Base-by-base conservation (phyloP, 1,284 basidiomycete genomes). In the Tremellales sp. region DNA sequence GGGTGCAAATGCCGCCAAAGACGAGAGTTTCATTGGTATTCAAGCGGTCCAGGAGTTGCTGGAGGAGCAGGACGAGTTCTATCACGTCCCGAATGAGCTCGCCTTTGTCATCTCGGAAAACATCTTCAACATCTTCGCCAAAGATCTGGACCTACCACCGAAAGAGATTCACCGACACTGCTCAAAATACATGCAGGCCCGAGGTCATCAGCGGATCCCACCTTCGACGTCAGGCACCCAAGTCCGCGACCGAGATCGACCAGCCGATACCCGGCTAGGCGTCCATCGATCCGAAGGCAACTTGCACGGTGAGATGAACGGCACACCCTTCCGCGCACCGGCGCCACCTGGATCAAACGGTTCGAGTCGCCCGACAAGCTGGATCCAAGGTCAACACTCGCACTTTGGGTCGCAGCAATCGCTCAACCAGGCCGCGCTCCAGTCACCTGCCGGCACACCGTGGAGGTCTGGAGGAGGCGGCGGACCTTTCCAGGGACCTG, bases 41-140 rank as follows among this genome's bases (percentile, higher is more conserved):
- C 82, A 81, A 26, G 90, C 91, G 39, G 82, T 94, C 51, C 87
- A 88, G 45, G 79, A 83, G 40, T 76, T 97, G 45, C 78, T 99
- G 50, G 91, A 97, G 76, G 82, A 87, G 61, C 94, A 98, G 75
- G 94, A 98, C 76, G 87, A 92, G 67, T 90, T 89, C 70, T 94
- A 86, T 76, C 82, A 82, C 27, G 88, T 96, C 5, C 92, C 92
- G 5, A 80, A 83, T 58, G 91, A 97, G 64, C 85, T 94, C 67
- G 62, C 87, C 37, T 77, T 84, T 22, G 86, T 94, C 46, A 77
- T 94, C 21, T 81, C 84, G 46, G 89, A 94, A 25, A 64, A 67
- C 40, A 67, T 76, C 59, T 86, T 88, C 65, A 85, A 89, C 35
- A 86, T 91, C 68, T 93, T 96, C 66, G 77, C 80, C 33, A 87